Base-by-base conservation (phyloP, 139 green algal genomes). In the Chlorella vulgaris region DNA sequence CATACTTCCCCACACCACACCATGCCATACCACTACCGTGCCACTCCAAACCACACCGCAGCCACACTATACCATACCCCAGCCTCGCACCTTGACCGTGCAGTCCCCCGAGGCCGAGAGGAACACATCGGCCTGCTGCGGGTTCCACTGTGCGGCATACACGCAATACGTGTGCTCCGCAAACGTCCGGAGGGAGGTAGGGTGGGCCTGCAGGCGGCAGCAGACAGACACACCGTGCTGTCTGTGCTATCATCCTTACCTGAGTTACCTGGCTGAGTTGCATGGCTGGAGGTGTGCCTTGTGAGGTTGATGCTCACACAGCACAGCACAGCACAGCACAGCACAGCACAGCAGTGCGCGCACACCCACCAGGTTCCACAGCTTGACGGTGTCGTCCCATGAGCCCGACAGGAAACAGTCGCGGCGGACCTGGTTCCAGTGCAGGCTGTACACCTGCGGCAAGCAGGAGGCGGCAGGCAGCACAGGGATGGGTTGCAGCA, bases 331-430 rank as follows among this genome's bases (percentile, higher is more conserved):
- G 15, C 47, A 55, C 13, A 10, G 47, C 47, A 55, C 47, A 55
- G 47, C 47, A 24, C 47, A 24, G 47, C 10, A 15, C 13, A 55
- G 47, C 47, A 55, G 47, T 10, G 13, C 13, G 15, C 47, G 13
- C 47, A 55, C 47, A 55, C 47, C 47, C 47, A 55, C 47, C 53
- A 79, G 26, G 73, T 38, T 69, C 73, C 73, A 79, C 24, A 79
- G 73, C 53, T 79, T 98, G 51, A 98, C 86, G 6, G 88, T 96
- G 91, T 98, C 95, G 83, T 99, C 96, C 96, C 96, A 99, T 15
- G 88, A 94, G 18, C 86, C 91, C 71, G 82, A 95, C 8, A 99
- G 83, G 85, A 99, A 98, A 67, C 91, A 70, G 74, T 98, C 95
- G 2, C 92, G 89, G 19, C 88, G 88, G 77, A 91, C 84, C 47